Percentiles rank a stretch among this genome's conserved stretches.
Evolutionary conservation across 2,329 filamentous ascomycete genomes (phyloP).

Genomic region (Pyrenophora tritici-repentis): DNA sequence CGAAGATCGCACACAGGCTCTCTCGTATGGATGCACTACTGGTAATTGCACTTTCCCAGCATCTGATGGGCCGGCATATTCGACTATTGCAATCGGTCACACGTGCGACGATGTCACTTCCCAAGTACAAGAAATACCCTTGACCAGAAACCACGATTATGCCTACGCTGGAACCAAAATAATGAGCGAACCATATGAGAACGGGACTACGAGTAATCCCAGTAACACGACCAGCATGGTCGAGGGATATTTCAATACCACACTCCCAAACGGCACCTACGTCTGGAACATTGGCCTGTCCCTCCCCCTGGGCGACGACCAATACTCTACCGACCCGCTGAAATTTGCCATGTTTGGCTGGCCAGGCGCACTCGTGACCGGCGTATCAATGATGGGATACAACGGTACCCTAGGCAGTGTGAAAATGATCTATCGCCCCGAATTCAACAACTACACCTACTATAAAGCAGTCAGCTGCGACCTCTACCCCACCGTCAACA

Average conservation of each 20-base stretch:
- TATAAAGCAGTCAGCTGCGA: conserved; percentile 3
- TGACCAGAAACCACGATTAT: background rate
- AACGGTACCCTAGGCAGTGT: background rate
- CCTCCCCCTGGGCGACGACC: background rate
- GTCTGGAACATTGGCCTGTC: conserved; percentile 1
- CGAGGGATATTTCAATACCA: background rate
- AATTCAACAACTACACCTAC: background rate
- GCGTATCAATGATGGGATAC: background rate
- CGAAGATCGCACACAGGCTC: conserved; percentile 10
- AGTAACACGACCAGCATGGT: background rate
- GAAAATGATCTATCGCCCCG: background rate
- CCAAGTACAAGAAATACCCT: background rate
- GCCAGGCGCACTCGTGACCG: conserved; percentile 1
- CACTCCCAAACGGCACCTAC: background rate
- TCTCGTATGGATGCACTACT: conserved; percentile 13
- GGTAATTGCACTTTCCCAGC: conserved; percentile 17
- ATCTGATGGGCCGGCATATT: conserved; percentile 6
- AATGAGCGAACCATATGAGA: too few relatives aligned
- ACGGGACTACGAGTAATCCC: background rate
- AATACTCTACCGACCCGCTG: background rate
- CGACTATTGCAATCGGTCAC: conserved; percentile 10
- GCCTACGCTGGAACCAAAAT: background rate
- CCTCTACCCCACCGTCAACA: conserved; percentile 9
- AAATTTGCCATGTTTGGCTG: background rate
- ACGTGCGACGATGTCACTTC: conserved; percentile 10